Conservation (phyloP, 495 filamentous ascomycete species). For the Daldinia caldariorum region DNA sequence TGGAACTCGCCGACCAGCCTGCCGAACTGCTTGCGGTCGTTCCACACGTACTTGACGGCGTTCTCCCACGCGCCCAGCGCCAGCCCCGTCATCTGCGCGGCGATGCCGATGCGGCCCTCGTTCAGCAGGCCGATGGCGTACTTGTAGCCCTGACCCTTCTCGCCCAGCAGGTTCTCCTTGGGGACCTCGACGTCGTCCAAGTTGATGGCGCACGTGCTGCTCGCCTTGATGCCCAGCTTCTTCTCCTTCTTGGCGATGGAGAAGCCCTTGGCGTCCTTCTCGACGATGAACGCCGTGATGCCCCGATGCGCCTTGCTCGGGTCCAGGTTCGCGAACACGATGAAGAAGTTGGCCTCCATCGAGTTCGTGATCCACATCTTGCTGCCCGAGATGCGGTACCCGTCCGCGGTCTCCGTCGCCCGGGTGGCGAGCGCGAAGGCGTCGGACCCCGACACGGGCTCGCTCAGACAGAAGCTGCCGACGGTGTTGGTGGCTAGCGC, state of each 20-base stretch:
- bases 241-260: conserved; percentile 99
- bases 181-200: conserved; percentile 96
- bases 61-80: conserved; percentile 96
- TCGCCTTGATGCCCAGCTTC: conserved; percentile 96
- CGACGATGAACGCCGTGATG: conserved; percentile 95
- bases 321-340: conserved; percentile 96
- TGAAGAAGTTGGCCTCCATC: conserved; percentile 92
- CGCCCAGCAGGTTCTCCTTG: conserved; percentile 86
- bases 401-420: conserved; percentile 75
- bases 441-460: conserved; percentile 92
- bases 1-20: conserved; percentile 94
- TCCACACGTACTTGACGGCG: conserved; percentile 91
- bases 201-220: conserved; percentile 95
- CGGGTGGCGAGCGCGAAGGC: conserved; percentile 94
- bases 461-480: conserved; percentile 95
- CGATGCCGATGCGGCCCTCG: conserved; percentile 97
- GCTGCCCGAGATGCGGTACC: conserved; percentile 85
- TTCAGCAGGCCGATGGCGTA: conserved; percentile 97
- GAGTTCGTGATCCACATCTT: conserved; percentile 99
- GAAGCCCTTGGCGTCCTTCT: conserved; percentile 90
- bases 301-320: conserved; percentile 90
- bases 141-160: conserved; percentile 94
- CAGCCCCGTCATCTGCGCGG: conserved; percentile 98
- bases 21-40: conserved; percentile 97
- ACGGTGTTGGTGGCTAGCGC: conserved; percentile 88